Evolutionary conservation across 306 rosid genomes (phyloP).

Genomic region (Castanea mollissima): DNA sequence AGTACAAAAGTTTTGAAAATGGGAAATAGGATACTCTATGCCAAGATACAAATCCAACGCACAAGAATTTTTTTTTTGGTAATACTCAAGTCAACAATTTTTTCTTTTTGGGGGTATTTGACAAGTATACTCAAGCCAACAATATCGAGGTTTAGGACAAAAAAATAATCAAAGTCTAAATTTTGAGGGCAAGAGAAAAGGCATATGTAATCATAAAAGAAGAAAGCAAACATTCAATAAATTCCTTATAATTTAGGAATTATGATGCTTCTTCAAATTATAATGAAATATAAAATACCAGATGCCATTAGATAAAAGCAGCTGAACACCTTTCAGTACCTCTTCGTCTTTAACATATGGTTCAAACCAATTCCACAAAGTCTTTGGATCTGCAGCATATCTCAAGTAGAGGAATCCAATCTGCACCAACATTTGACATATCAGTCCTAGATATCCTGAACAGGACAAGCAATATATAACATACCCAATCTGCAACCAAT

Average conservation of each 20-base stretch:
- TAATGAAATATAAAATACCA: conserved; percentile 12
- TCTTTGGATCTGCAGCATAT: conserved; percentile 89
- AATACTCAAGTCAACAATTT: too few relatives aligned
- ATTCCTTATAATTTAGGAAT: background rate
- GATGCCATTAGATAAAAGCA: conserved; percentile 13
- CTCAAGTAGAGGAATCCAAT: conserved; percentile 96
- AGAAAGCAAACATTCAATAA: background rate
- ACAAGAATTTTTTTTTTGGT: too few relatives aligned
- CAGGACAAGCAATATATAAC: background rate
- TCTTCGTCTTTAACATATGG: conserved; percentile 86
- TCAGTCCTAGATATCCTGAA: conserved; percentile 5
- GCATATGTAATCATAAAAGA: background rate
- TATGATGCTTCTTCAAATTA: background rate
- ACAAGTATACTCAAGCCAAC: too few relatives aligned
- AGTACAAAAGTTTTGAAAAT: too few relatives aligned
- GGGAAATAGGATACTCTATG: too few relatives aligned
- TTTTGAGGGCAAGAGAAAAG: background rate
- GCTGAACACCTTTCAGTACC: conserved; percentile 44
- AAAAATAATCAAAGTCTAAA: too few relatives aligned
- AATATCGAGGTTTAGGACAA: too few relatives aligned
- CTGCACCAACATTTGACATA: conserved; percentile 38
- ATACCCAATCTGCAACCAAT: too few relatives aligned
- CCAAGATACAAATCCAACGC: too few relatives aligned
- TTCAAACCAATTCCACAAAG: conserved; percentile 93
- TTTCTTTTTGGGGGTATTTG: too few relatives aligned